Conservation (phyloP, 1,284 basidiomycete species). For the Hymenochaete sp. region DNA sequence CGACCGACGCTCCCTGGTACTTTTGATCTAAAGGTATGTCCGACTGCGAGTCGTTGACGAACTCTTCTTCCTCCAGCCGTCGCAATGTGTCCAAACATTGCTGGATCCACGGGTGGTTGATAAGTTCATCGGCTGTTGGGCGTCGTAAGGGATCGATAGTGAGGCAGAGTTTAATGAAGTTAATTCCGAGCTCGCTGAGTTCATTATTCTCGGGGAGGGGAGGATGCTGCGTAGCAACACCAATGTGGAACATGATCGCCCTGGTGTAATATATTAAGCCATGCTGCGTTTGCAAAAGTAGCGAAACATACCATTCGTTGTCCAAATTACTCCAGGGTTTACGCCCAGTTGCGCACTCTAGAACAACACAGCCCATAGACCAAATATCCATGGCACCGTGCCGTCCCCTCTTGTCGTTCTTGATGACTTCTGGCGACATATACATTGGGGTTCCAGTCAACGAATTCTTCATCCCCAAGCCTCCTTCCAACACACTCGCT, state of each 20-base stretch:
- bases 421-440: slow-evolving; percentile 98
- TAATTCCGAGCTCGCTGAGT: slow-evolving; percentile 84
- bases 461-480: slow-evolving; percentile 66
- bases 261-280: slow-evolving; percentile 33
- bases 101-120: slow-evolving; percentile 88
- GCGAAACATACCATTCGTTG: slow-evolving; percentile 81
- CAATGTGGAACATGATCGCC: slow-evolving; percentile 99
- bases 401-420: slow-evolving; percentile 77
- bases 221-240: slow-evolving; percentile 94
- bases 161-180: slow-evolving; percentile 90
- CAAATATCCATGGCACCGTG: slow-evolving; percentile 99
- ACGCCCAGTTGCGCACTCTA: slow-evolving; percentile 93
- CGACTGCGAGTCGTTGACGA: slow-evolving; percentile 40
- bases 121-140: slow-evolving; percentile 79
- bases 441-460: slow-evolving; percentile 99
- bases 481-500: slow-evolving; percentile 29
- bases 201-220: slow-evolving; percentile 89
- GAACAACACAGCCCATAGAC: slow-evolving; percentile 92
- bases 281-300: slow-evolving; percentile 4
- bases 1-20: slow-evolving; percentile 44
- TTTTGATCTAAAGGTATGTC: slow-evolving; percentile 39
- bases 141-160: slow-evolving; percentile 81
- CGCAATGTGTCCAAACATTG: slow-evolving; percentile 64
- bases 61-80: slow-evolving; percentile 58
- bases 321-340: slow-evolving; percentile 99